Percentiles rank a stretch among this genome's conserved stretches.
Conservation (phyloP, 2,329 filamentous ascomycete genomes). For the Paecilomyces formosus region DNA sequence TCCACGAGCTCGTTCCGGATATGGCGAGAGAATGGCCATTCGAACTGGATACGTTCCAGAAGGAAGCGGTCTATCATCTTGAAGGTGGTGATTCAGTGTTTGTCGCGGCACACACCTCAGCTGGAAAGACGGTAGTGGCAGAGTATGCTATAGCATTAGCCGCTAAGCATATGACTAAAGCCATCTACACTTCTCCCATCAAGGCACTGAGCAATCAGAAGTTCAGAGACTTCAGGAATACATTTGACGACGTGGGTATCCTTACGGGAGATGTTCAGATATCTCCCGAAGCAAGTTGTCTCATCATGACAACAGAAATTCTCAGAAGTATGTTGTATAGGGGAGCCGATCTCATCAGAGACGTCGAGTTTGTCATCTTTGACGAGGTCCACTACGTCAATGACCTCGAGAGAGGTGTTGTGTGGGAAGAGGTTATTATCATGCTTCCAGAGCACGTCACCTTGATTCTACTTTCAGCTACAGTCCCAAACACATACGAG, state of each 20-base stretch:
- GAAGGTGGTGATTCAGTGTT: slow-evolving; percentile 97
- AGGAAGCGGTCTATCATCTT: slow-evolving; percentile 95
- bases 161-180: slow-evolving; percentile 98
- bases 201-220: slow-evolving; percentile 98
- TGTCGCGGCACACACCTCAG: slow-evolving; percentile 93
- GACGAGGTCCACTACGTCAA: slow-evolving; percentile 99
- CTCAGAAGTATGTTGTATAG: slow-evolving; percentile 96
- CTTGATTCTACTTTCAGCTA: slow-evolving; percentile 88
- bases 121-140: slow-evolving; percentile 95
- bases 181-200: slow-evolving; percentile 97
- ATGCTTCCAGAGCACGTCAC: slow-evolving; percentile 98
- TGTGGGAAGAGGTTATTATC: slow-evolving; percentile 99
- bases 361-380: slow-evolving; percentile 98
- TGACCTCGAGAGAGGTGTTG: slow-evolving; percentile 87
- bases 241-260: slow-evolving; percentile 94
- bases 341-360: slow-evolving; percentile 88
- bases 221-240: slow-evolving; percentile 85
- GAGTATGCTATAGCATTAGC: slow-evolving; percentile 96
- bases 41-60: slow-evolving; percentile 95
- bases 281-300: slow-evolving; percentile 89
- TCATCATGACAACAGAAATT: slow-evolving; percentile 99
- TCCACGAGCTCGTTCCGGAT: slow-evolving; percentile 83
- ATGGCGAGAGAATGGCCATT: slow-evolving; percentile 97
- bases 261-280: slow-evolving; percentile 97
- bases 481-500: slow-evolving; percentile 93